A percentile compares a stretch with the other conserved stretches of the same genome.
Conservation (phyloP, 2,329 filamentous ascomycete genomes). For the Fusarium piperis region DNA sequence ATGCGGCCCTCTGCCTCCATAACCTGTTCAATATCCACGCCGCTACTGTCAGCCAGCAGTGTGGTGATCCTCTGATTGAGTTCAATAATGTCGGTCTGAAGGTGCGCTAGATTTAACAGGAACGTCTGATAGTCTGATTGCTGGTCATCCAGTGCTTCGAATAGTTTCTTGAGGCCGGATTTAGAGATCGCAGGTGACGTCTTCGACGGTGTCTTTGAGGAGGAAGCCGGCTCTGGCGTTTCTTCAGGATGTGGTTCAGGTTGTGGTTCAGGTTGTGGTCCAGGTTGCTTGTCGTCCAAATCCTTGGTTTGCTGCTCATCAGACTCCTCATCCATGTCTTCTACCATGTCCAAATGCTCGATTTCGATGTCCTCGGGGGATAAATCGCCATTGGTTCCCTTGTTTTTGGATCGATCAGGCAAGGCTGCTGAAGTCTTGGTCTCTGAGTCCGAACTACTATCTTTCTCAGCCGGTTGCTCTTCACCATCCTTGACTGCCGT, state of each 20-base stretch:
- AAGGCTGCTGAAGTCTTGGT: neutral
- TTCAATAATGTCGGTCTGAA: slow-evolving; percentile 44
- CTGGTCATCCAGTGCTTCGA: slow-evolving; percentile 42
- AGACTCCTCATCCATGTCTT: slow-evolving; percentile 40
- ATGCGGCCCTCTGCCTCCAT: slow-evolving; percentile 41
- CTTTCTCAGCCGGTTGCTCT: slow-evolving; percentile 2
- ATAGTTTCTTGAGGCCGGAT: slow-evolving; percentile 8
- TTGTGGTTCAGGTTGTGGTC: neutral
- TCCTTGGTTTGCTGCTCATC: slow-evolving; percentile 37
- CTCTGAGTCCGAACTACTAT: neutral
- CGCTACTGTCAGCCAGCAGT: slow-evolving; percentile 36
- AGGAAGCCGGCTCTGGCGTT: neutral
- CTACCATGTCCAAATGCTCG: slow-evolving; percentile 47
- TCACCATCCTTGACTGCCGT: slow-evolving; percentile 6
- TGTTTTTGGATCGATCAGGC: slow-evolving; percentile 15
- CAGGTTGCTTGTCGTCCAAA: slow-evolving; percentile 7
- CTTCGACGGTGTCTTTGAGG: neutral
- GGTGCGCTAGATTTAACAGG: slow-evolving; percentile 44
- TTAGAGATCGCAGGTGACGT: neutral
- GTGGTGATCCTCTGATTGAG: slow-evolving; percentile 46
- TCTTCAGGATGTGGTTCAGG: slow-evolving; percentile 1
- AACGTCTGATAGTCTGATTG: slow-evolving; percentile 48
- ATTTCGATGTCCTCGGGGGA: slow-evolving; percentile 62
- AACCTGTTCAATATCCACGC: slow-evolving; percentile 41
- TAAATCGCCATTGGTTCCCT: slow-evolving; percentile 37